phyloP scores from a whole-genome alignment of 371 early-diverging fungal genomes.

The Mucor racemosus region DNA sequence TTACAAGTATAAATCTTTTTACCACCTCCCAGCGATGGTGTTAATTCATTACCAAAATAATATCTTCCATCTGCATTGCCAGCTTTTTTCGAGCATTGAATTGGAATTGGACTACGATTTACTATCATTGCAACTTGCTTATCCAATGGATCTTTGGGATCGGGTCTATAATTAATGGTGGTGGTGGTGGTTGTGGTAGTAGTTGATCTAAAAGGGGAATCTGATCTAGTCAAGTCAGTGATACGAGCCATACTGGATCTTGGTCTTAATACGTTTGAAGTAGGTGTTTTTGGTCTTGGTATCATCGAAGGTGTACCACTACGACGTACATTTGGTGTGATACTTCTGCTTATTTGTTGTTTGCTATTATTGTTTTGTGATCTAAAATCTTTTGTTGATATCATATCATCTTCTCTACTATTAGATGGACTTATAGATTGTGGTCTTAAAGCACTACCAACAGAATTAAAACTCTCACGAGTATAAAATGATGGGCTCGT shows the following conservation, averaged over 20 bases:
- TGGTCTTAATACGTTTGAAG: not conserved
- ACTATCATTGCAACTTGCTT: slow-evolving; percentile 59
- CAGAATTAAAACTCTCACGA: slow-evolving; percentile 15
- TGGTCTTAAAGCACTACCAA: slow-evolving; percentile 25
- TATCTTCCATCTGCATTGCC: slow-evolving; percentile 55
- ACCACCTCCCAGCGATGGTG: slow-evolving; percentile 46
- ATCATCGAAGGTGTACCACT: slow-evolving; percentile 35
- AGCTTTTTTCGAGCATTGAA: slow-evolving; percentile 49
- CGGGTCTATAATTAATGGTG: slow-evolving; percentile 41
- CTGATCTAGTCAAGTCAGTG: slow-evolving; percentile 15
- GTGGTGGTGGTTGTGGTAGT: slow-evolving; percentile 19
- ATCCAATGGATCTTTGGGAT: slow-evolving; percentile 61
- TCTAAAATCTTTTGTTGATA: slow-evolving; percentile 21
- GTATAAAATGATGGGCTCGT: slow-evolving; percentile 24
- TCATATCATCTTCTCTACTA: slow-evolving; percentile 19
- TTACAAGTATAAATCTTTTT: slow-evolving; percentile 55
- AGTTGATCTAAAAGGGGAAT: slow-evolving; percentile 39
- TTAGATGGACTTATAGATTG: slow-evolving; percentile 16
- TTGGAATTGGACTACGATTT: slow-evolving; percentile 54
- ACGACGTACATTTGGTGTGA: slow-evolving; percentile 24
- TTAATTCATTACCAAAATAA: slow-evolving; percentile 62
- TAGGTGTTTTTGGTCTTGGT: slow-evolving; percentile 40
- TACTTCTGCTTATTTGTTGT: slow-evolving; percentile 14
- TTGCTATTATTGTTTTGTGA: slow-evolving; percentile 14
- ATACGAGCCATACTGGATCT: slow-evolving; percentile 9